phyloP scores from a whole-genome alignment of 1,139 yeast genomes.

The Diutina catenulata region DNA sequence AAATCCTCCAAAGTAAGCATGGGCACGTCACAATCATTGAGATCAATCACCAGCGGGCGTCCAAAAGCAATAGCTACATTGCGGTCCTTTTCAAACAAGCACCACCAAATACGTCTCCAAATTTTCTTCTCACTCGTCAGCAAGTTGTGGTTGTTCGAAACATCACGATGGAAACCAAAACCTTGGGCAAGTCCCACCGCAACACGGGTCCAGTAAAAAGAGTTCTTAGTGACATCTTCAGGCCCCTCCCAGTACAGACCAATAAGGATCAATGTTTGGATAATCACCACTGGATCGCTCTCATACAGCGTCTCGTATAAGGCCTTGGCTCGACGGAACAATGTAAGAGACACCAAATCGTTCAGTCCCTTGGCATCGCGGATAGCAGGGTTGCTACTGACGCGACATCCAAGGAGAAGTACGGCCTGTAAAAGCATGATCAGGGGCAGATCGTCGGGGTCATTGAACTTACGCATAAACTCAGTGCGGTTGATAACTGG shows the following conservation, averaged over 20 bases:
- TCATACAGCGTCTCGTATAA: slow-evolving; percentile 66
- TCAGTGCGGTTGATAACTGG: slow-evolving; percentile 59
- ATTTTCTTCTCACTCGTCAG: slow-evolving; percentile 36
- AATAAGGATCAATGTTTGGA: slow-evolving; percentile 54
- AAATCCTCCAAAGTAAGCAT: slow-evolving; percentile 61
- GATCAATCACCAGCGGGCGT: slow-evolving; percentile 56
- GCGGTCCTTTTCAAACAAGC: slow-evolving; percentile 61
- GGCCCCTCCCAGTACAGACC: slow-evolving; percentile 74
- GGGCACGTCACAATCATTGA: slow-evolving; percentile 70
- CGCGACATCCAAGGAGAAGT: slow-evolving; percentile 57
- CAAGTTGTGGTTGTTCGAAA: slow-evolving; percentile 21
- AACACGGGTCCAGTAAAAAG: slow-evolving; percentile 67
- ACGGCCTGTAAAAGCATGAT: slow-evolving; percentile 59
- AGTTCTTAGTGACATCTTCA: slow-evolving; percentile 63
- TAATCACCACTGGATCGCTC: slow-evolving; percentile 52
- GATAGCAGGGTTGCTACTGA: slow-evolving; percentile 44
- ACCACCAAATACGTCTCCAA: slow-evolving; percentile 76
- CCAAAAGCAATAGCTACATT: slow-evolving; percentile 69
- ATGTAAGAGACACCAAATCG: slow-evolving; percentile 48
- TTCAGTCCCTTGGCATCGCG: slow-evolving; percentile 46
- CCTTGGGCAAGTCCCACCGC: slow-evolving; percentile 72
- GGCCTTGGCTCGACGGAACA: slow-evolving; percentile 70
- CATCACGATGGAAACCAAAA: slow-evolving; percentile 60
- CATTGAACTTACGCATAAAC: slow-evolving; percentile 46
- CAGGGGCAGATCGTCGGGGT: slow-evolving; percentile 57